These are phyloP conservation scores for Ophidiomyces ophidiicola DNA, from an alignment of 2,329 filamentous ascomycete genomes.

Conservation along the genomic window DNA sequence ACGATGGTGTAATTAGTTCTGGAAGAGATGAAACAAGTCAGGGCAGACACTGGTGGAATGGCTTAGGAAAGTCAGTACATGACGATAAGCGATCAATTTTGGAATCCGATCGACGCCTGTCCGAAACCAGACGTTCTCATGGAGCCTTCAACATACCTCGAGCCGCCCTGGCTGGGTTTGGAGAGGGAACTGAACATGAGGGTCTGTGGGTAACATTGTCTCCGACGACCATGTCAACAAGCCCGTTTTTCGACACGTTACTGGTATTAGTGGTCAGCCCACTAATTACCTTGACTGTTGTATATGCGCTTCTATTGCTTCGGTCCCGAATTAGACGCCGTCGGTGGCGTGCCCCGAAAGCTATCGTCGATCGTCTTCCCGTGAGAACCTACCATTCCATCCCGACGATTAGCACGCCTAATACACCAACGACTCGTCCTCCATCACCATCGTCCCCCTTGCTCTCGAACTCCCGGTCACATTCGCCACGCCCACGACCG, in stretches of 20 bases:
- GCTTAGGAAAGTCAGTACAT: constrained; percentile 22
- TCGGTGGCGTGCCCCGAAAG: constrained; percentile 95
- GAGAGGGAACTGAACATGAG: constrained; percentile 45
- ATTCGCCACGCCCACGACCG: constrained; percentile 23
- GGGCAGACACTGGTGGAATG: constrained; percentile 26
- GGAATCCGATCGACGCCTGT: background rate
- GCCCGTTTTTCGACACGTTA: constrained; percentile 89
- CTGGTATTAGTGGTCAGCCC: constrained; percentile 95
- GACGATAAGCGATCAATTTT: background rate
- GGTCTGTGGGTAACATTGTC: constrained; percentile 95
- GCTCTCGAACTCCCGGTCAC: constrained; percentile 37
- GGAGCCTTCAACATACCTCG: constrained; percentile 14
- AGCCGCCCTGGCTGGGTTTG: constrained; percentile 16
- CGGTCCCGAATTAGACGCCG: constrained; percentile 78
- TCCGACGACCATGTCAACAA: constrained; percentile 73
- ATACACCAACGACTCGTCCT: constrained; percentile 51
- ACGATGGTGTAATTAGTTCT: constrained; percentile 9
- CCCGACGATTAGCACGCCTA: constrained; percentile 46
- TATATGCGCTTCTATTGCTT: constrained; percentile 77
- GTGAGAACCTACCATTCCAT: constrained; percentile 92
- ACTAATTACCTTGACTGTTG: constrained; percentile 78
- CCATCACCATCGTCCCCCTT: constrained; percentile 69
- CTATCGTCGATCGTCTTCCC: constrained; percentile 84
- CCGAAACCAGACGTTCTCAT: constrained; percentile 15
- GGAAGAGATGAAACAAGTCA: constrained; percentile 11